Conservation (phyloP, 2,329 filamentous ascomycete species). For the Emergomyces pasteurianus region DNA sequence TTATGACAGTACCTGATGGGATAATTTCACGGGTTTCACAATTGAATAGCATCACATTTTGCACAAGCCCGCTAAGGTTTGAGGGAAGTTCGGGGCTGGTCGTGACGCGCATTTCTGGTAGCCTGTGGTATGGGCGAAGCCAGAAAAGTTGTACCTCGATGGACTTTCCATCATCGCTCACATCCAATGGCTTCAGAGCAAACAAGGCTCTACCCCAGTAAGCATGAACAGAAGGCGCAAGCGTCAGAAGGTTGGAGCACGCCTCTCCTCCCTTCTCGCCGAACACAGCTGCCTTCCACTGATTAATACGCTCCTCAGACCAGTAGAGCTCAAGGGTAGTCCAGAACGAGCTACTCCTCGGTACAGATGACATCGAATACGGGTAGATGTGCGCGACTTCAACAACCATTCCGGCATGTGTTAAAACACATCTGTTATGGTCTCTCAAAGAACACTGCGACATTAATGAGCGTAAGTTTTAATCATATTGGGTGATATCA, state of each 20-base stretch:
- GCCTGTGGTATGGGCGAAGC: background rate
- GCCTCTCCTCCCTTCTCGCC: background rate
- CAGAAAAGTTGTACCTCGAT: background rate
- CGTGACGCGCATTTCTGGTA: background rate
- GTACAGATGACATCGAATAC: background rate
- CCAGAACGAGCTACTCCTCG: background rate
- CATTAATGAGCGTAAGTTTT: background rate
- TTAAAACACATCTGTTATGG: background rate
- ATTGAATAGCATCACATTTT: background rate
- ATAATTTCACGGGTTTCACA: background rate
- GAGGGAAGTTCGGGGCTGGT: background rate
- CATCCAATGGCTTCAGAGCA: background rate
- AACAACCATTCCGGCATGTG: background rate
- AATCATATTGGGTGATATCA: background rate
- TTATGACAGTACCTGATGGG: background rate
- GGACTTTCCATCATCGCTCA: background rate
- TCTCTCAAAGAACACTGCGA: background rate
- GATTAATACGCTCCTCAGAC: background rate
- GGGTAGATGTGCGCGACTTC: background rate
- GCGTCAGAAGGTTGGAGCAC: background rate
- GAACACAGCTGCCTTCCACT: background rate
- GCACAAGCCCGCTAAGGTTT: background rate
- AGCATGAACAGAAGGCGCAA: background rate
- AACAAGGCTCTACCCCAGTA: background rate
- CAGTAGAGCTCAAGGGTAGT: background rate